phyloP scores from a whole-genome alignment of 1,284 basidiomycete species.

The Ceratobasidium sp. region DNA sequence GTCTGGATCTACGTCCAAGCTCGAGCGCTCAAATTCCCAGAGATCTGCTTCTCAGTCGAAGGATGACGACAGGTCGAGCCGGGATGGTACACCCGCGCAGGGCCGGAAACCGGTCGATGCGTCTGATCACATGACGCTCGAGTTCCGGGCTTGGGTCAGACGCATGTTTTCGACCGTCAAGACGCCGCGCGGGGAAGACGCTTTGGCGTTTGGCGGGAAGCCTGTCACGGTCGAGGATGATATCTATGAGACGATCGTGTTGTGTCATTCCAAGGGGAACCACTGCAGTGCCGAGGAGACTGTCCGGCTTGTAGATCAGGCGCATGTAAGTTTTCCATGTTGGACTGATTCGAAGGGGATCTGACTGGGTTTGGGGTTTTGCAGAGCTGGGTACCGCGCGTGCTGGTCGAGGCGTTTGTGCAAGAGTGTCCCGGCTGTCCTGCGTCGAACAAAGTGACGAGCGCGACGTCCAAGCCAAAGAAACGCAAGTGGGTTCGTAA shows the following conservation, averaged over 20 bases:
- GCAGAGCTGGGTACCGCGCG: constrained; percentile 29
- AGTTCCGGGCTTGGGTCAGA: constrained; percentile 22
- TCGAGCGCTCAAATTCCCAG: not conserved
- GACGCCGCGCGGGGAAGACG: constrained; percentile 25
- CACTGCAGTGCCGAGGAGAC: constrained; percentile 32
- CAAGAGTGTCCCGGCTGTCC: constrained; percentile 35
- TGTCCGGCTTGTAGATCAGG: constrained; percentile 17
- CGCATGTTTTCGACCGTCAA: constrained; percentile 38
- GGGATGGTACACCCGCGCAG: constrained; percentile 16
- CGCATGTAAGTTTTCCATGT: constrained; percentile 19
- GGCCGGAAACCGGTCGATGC: constrained; percentile 7
- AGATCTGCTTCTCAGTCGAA: not conserved
- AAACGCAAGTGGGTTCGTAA: constrained; percentile 34
- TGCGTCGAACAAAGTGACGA: constrained; percentile 21
- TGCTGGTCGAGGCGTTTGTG: constrained; percentile 29
- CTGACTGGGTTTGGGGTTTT: constrained; percentile 1
- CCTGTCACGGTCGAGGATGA: constrained; percentile 34
- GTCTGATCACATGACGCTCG: constrained; percentile 27
- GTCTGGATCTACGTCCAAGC: not conserved
- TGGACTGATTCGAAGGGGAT: not conserved
- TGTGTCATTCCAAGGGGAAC: constrained; percentile 37
- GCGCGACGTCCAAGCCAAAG: constrained; percentile 6
- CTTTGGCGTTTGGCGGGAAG: constrained; percentile 33
- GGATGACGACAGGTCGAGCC: constrained; percentile 22
- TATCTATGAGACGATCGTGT: constrained; percentile 38